Conservation (phyloP, 495 filamentous ascomycete species). For the Penicillium lagena region DNA sequence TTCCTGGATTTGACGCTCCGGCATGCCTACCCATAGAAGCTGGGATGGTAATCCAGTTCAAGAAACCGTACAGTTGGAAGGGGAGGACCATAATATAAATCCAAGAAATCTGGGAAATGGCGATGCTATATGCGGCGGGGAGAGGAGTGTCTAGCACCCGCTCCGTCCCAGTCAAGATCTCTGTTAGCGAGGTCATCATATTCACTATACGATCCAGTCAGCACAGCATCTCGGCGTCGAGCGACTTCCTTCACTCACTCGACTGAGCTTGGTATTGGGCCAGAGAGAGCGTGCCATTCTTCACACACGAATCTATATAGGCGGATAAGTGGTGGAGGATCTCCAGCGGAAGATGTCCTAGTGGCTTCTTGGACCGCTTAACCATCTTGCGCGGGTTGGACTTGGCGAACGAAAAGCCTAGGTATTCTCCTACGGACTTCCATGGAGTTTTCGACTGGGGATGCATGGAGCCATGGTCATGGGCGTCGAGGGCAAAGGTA, state of each 20-base stretch:
- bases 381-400: constrained; percentile 69
- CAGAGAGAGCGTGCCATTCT: constrained; percentile 48
- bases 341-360: constrained; percentile 75
- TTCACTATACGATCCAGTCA: constrained; percentile 16
- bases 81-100: constrained; percentile 78
- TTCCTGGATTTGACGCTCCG: constrained; percentile 5
- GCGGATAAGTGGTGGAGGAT: constrained; percentile 65
- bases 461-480: constrained; percentile 38
- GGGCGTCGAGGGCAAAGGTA: constrained; percentile 62
- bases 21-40: constrained; percentile 54
- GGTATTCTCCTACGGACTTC: constrained; percentile 60
- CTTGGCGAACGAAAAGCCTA: constrained; percentile 63
- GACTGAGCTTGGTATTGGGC: constrained; percentile 39
- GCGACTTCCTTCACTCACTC: constrained; percentile 20
- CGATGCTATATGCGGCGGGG: constrained; percentile 78
- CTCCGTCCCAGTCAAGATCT: constrained; percentile 68
- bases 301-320: constrained; percentile 53
- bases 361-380: constrained; percentile 54
- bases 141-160: constrained; percentile 80
- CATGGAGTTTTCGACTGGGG: constrained; percentile 44
- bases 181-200: constrained; percentile 51
- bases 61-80: constrained; percentile 64
- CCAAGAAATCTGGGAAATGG: constrained; percentile 83
- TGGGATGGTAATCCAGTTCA: constrained; percentile 77
- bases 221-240: not conserved